These are phyloP conservation scores for Candida saitoana DNA, from an alignment of 805 yeast genomes.

Conservation along the genomic window DNA sequence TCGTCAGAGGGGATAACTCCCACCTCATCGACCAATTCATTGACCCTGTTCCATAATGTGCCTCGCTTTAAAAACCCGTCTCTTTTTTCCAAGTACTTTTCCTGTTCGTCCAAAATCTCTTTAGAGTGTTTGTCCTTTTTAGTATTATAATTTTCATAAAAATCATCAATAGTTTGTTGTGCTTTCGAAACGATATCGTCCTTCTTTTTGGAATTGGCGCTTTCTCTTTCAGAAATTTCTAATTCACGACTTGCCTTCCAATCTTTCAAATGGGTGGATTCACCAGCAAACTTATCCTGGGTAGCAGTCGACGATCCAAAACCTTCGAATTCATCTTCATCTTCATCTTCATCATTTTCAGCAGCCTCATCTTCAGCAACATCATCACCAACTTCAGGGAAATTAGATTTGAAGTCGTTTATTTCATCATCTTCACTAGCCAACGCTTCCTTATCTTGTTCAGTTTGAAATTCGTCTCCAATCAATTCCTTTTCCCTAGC, in stretches of 20 bases:
- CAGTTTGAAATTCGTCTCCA: conserved; percentile 71
- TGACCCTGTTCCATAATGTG: conserved; percentile 59
- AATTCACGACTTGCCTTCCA: conserved; percentile 82
- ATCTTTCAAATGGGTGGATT: conserved; percentile 51
- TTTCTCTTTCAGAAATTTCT: conserved; percentile 78
- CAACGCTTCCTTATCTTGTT: conserved; percentile 49
- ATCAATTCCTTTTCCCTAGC: conserved; percentile 63
- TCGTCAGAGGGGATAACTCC: conserved; percentile 41
- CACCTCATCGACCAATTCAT: conserved; percentile 45
- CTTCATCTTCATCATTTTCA: conserved; percentile 38
- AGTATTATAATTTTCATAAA: conserved; percentile 83
- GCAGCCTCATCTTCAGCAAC: conserved; percentile 13
- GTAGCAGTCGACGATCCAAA: conserved; percentile 12
- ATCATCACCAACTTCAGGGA: conserved; percentile 51
- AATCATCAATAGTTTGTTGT: conserved; percentile 78
- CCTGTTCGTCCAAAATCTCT: conserved; percentile 63
- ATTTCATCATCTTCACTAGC: conserved; percentile 42
- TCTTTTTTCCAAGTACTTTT: conserved; percentile 65
- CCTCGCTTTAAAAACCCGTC: conserved; percentile 54
- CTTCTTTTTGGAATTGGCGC: conserved; percentile 58
- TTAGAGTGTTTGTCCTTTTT: conserved; percentile 71
- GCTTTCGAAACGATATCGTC: conserved; percentile 71
- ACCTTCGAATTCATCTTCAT: conserved; percentile 31
- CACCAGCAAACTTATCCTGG: conserved; percentile 25
- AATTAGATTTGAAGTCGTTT: conserved; percentile 60